A percentile compares a stretch with the other conserved stretches of the same genome.
These are phyloP conservation scores for Daldinia decipiens DNA, from an alignment of 495 filamentous ascomycete genomes.

Conservation along the genomic window DNA sequence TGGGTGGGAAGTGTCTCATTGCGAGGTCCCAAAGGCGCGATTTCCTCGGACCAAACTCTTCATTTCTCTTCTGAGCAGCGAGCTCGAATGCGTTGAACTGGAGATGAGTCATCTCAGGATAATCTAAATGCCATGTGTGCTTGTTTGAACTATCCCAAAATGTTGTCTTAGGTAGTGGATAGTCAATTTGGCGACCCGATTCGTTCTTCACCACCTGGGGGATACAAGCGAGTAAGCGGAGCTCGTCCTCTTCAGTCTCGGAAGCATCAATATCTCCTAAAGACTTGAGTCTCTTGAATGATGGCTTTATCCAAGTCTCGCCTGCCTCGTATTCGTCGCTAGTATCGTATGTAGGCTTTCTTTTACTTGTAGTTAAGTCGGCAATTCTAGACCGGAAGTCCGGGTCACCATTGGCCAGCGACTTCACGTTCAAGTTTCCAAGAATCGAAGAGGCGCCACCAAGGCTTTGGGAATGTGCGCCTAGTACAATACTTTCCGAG, in stretches of 20 bases:
- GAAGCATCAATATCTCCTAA: conserved; percentile 37
- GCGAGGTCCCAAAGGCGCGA: conserved; percentile 58
- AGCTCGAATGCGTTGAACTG: conserved; percentile 58
- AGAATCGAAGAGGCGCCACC: conserved; percentile 57
- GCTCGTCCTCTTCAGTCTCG: conserved; percentile 45
- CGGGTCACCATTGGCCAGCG: conserved; percentile 37
- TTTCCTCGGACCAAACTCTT: conserved; percentile 58
- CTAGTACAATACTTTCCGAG: conserved; percentile 51
- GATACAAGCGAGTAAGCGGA: conserved; percentile 51
- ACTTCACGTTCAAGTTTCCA: conserved; percentile 57
- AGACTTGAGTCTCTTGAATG: conserved; percentile 60
- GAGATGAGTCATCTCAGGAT: conserved; percentile 64
- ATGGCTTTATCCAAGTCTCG: conserved; percentile 44
- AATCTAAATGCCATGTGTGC: conserved; percentile 61
- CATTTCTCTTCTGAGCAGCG: conserved; percentile 54
- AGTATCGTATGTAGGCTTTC: conserved; percentile 53
- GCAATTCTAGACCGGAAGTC: conserved; percentile 24
- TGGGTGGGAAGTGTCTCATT: conserved; percentile 60
- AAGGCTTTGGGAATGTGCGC: conserved; percentile 55
- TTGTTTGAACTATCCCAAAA: conserved; percentile 62
- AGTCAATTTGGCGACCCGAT: conserved; percentile 60
- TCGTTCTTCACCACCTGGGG: conserved; percentile 48
- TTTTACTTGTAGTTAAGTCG: conserved; percentile 57
- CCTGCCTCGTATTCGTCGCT: conserved; percentile 50
- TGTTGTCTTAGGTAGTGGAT: conserved; percentile 56